A percentile compares a stretch with the other conserved stretches of the same genome.
These are phyloP conservation scores for Botrytis squamosa DNA, from an alignment of 2,329 filamentous ascomycete genomes.

Conservation along the genomic window DNA sequence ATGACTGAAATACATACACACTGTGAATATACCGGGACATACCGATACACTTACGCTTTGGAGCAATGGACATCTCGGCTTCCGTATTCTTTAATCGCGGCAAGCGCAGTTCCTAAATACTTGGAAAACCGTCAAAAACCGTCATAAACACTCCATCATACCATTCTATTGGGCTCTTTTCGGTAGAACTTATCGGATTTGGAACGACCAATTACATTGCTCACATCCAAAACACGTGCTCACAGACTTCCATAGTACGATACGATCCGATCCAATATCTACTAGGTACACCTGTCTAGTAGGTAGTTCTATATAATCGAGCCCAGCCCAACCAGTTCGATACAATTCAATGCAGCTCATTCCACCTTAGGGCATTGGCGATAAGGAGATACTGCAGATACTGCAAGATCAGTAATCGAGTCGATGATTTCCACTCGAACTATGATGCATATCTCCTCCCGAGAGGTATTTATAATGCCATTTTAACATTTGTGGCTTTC, in stretches of 20 bases:
- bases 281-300: too few relatives aligned
- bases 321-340: neutral
- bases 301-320: neutral
- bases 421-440: neutral
- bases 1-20: neutral
- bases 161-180: neutral
- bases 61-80: neutral
- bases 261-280: neutral
- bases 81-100: neutral
- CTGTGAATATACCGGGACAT: neutral
- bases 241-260: neutral
- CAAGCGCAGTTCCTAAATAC: neutral
- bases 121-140: neutral
- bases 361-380: neutral
- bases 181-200: neutral
- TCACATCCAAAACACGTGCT: neutral
- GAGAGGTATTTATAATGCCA: neutral
- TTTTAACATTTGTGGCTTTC: neutral
- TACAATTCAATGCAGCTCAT: neutral
- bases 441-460: neutral
- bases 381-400: neutral
- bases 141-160: neutral
- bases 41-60: neutral
- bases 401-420: neutral
- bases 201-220: neutral